These are phyloP conservation scores for Teratosphaeria nubilosa DNA, from an alignment of 2,329 filamentous ascomycete genomes.

Conservation along the genomic window DNA sequence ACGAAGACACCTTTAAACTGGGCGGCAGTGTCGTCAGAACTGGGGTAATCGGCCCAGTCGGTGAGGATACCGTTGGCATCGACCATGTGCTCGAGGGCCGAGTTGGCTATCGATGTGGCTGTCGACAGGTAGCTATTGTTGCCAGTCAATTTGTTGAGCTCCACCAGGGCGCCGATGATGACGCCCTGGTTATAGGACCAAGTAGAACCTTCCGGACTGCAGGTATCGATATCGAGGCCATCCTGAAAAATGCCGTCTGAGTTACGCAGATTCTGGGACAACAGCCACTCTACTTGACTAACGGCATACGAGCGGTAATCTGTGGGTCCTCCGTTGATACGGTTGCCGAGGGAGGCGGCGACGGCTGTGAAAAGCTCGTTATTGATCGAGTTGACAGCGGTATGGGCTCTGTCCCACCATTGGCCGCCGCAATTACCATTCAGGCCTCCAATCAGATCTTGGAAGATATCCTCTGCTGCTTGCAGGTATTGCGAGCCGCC, in stretches of 20 bases:
- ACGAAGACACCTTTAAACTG: constrained; percentile 66
- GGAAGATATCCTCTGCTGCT: constrained; percentile 38
- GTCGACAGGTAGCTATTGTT: constrained; percentile 21
- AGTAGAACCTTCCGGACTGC: constrained; percentile 32
- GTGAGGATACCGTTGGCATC: constrained; percentile 29
- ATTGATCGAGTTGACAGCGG: constrained; percentile 37
- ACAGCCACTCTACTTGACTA: constrained; percentile 42
- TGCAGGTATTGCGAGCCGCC: constrained; percentile 33
- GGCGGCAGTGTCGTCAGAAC: constrained; percentile 32
- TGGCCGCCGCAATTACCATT: constrained; percentile 34
- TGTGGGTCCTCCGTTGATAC: constrained; percentile 27
- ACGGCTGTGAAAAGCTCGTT: constrained; percentile 47
- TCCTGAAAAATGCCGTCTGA: constrained; percentile 42
- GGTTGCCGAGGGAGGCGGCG: constrained; percentile 45
- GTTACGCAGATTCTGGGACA: constrained; percentile 38
- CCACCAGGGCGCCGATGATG: constrained; percentile 47
- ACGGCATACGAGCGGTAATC: constrained; percentile 38
- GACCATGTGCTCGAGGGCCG: constrained; percentile 27
- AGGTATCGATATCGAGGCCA: constrained; percentile 33
- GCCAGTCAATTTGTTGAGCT: constrained; percentile 31
- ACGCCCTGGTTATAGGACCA: constrained; percentile 54
- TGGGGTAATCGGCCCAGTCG: constrained; percentile 17
- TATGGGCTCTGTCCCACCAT: constrained; percentile 26
- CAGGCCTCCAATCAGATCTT: constrained; percentile 33
- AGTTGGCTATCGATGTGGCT: constrained; percentile 28